These are phyloP conservation scores for Xerocomus nothofagi DNA, from an alignment of 1,284 basidiomycete species.

Conservation along the genomic window DNA sequence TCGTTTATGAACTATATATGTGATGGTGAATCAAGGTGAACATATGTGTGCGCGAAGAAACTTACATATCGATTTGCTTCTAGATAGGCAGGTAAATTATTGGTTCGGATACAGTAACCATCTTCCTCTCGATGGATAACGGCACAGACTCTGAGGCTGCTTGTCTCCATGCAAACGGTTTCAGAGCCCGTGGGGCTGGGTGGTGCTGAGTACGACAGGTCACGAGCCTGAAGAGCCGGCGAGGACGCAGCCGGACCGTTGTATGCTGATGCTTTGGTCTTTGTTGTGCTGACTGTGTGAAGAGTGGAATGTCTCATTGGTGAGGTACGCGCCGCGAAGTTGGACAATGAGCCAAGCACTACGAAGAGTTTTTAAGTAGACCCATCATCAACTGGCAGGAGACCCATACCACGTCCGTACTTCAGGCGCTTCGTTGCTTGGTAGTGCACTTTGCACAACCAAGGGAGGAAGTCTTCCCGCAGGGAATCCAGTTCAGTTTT, in stretches of 20 bases:
- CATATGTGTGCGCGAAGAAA: background rate
- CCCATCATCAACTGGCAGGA: background rate
- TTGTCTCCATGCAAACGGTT: constrained; percentile 34
- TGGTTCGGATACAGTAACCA: constrained; percentile 73
- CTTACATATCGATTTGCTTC: constrained; percentile 79
- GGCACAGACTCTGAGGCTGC: constrained; percentile 61
- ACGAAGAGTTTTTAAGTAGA: background rate
- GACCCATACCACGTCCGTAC: constrained; percentile 51
- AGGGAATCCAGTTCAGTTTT: constrained; percentile 76
- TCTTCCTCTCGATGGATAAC: constrained; percentile 56
- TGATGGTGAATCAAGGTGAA: constrained; percentile 3
- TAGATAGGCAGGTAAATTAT: constrained; percentile 80
- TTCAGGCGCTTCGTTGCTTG: constrained; percentile 57
- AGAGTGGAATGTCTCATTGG: constrained; percentile 63
- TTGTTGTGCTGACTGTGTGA: constrained; percentile 27
- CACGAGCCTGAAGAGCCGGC: constrained; percentile 24
- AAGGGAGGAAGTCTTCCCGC: constrained; percentile 85
- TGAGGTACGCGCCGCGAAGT: constrained; percentile 26
- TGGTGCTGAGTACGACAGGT: constrained; percentile 34
- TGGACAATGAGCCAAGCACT: constrained; percentile 26
- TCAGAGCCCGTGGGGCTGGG: constrained; percentile 50
- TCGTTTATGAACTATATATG: constrained; percentile 49
- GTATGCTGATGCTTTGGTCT: constrained; percentile 7
- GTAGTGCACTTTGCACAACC: constrained; percentile 85
- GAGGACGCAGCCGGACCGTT: constrained; percentile 16